phyloP scores from a whole-genome alignment of 2,329 filamentous ascomycete species.

The Plectosphaerella plurivora region DNA sequence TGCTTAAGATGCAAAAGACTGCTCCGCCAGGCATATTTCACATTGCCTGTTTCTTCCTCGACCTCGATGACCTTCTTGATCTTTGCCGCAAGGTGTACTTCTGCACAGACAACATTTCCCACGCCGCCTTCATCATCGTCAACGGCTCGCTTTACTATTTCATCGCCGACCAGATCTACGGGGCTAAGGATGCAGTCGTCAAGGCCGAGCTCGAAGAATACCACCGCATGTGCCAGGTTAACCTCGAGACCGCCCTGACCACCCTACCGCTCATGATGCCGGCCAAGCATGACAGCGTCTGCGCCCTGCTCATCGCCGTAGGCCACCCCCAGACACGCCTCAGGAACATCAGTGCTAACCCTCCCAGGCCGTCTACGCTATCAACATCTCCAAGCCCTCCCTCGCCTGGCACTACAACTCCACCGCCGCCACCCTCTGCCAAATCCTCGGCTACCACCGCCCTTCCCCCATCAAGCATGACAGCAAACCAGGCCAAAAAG shows the following conservation, averaged over 20 bases:
- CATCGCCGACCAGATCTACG: slow-evolving; percentile 39
- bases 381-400: slow-evolving; percentile 58
- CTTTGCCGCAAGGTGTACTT: slow-evolving; percentile 48
- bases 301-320: slow-evolving; percentile 56
- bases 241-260: slow-evolving; percentile 44
- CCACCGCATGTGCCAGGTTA: slow-evolving; percentile 37
- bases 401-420: slow-evolving; percentile 61
- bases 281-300: slow-evolving; percentile 48
- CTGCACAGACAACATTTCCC: slow-evolving; percentile 43
- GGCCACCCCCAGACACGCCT: slow-evolving; percentile 14
- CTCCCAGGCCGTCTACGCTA: slow-evolving; percentile 52
- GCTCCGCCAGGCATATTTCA: slow-evolving; percentile 42
- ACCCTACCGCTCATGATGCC: slow-evolving; percentile 54
- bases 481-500: slow-evolving; percentile 17
- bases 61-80: slow-evolving; percentile 43
- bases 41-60: slow-evolving; percentile 44
- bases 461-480: slow-evolving; percentile 26
- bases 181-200: slow-evolving; percentile 23
- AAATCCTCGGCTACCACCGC: slow-evolving; percentile 59
- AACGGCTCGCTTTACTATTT: slow-evolving; percentile 45
- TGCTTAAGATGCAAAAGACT: slow-evolving; percentile 45
- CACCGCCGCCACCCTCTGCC: slow-evolving; percentile 55
- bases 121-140: slow-evolving; percentile 46
- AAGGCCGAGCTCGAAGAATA: slow-evolving; percentile 31
- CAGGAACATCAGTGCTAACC: background rate